A percentile compares a stretch with the other conserved stretches of the same genome.
Evolutionary conservation across 208 protist species (phyloP).

Genomic region (Angomonas deanei): DNA sequence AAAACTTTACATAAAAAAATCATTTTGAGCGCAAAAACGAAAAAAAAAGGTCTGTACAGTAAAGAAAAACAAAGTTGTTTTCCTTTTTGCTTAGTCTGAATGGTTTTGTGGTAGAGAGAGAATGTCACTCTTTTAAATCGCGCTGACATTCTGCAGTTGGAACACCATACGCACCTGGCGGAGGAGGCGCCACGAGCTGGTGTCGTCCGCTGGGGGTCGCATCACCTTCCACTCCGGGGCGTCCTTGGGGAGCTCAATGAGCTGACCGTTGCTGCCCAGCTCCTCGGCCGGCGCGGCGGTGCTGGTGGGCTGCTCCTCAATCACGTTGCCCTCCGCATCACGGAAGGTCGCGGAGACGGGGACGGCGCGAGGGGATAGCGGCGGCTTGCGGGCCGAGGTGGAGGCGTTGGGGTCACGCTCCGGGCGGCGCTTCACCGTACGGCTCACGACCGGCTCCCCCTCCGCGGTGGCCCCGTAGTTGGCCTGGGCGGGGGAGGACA

Average conservation of each 20-base stretch:
- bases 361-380: constrained; percentile 1
- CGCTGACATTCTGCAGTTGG: constrained; percentile 9
- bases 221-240: constrained; percentile 14
- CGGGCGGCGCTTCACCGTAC: constrained; percentile 2
- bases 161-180: constrained; percentile 21
- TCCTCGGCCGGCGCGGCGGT: background rate
- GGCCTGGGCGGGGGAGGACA: background rate
- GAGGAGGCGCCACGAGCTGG: constrained; percentile 13
- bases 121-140: constrained; percentile 7
- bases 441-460: background rate
- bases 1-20: background rate
- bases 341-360: background rate
- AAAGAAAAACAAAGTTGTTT: background rate
- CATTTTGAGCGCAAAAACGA: background rate
- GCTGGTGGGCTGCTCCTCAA: background rate
- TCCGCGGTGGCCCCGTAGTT: background rate
- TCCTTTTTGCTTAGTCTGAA: background rate
- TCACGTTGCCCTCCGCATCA: constrained; percentile 2
- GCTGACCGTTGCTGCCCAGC: background rate
- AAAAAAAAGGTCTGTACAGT: background rate
- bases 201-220: constrained; percentile 7
- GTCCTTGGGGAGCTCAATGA: constrained; percentile 8
- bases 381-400: background rate
- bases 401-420: background rate
- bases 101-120: background rate